Conservation (phyloP, 2,329 filamentous ascomycete genomes). For the Cordyceps javanica region DNA sequence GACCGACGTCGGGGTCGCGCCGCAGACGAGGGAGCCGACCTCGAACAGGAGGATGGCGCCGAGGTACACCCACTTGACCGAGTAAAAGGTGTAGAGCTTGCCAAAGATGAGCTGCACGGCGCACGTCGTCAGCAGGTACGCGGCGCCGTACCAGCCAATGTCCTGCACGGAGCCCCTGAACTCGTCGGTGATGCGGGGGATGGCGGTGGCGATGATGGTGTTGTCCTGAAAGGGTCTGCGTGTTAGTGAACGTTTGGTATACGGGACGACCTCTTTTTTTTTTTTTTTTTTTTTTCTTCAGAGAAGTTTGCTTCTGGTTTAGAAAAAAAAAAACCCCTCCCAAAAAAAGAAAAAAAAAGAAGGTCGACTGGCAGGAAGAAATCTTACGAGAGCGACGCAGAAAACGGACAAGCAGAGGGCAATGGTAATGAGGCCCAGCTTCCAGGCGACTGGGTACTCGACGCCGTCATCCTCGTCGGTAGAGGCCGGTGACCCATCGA, state of each 20-base stretch:
- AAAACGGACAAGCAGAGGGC: slow-evolving; percentile 13
- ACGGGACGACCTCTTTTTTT: no score
- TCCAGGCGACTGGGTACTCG: slow-evolving; percentile 21
- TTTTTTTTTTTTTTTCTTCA: no score
- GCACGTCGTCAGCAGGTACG: slow-evolving; percentile 41
- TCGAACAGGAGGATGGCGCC: slow-evolving; percentile 29
- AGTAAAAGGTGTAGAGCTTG: slow-evolving; percentile 45
- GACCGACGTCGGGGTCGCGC: slow-evolving; percentile 15
- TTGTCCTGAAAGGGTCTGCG: slow-evolving; percentile 25
- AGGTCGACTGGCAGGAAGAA: no score
- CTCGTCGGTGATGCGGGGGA: slow-evolving; percentile 29
- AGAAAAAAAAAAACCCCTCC: background rate
- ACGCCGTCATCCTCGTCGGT: slow-evolving; percentile 25
- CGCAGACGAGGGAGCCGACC: slow-evolving; percentile 29
- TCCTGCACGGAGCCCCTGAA: slow-evolving; percentile 32
- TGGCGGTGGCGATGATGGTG: slow-evolving; percentile 33
- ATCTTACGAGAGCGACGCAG: slow-evolving; percentile 11
- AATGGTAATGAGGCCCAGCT: slow-evolving; percentile 11
- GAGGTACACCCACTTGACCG: slow-evolving; percentile 40
- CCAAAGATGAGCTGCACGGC: slow-evolving; percentile 45
- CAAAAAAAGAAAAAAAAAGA: no score
- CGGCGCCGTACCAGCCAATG: slow-evolving; percentile 40
- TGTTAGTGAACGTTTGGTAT: no score
- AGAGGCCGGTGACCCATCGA: background rate
- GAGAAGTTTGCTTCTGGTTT: no score